Evolutionary conservation across 2,329 filamentous ascomycete species (phyloP).

Genomic region (Trichophyton equinum): DNA sequence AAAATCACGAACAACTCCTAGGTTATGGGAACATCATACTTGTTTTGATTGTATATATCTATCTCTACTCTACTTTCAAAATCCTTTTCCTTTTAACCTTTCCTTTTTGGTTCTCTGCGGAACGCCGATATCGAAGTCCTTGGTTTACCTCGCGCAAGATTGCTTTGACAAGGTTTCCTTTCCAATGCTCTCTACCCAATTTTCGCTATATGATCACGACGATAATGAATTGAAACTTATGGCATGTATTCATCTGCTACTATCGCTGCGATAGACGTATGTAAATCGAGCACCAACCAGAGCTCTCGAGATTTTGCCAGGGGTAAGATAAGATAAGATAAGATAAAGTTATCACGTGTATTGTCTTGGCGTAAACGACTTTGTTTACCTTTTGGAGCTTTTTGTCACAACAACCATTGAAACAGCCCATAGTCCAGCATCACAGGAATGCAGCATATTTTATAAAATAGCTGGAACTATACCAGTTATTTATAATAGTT

Average conservation of each 20-base stretch:
- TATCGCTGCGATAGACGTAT: background rate
- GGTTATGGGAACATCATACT: background rate
- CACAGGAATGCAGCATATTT: background rate
- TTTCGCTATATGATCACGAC: background rate
- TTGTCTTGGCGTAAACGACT: background rate
- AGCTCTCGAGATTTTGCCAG: background rate
- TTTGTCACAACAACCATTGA: background rate
- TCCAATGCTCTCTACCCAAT: background rate
- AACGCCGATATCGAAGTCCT: background rate
- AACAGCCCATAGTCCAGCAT: background rate
- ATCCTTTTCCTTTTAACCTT: slow-evolving; percentile 6
- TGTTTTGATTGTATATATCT: slow-evolving; percentile 8
- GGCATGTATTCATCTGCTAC: background rate
- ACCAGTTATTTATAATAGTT: background rate
- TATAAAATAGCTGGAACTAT: background rate
- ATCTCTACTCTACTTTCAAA: slow-evolving; percentile 13
- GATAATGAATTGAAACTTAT: background rate
- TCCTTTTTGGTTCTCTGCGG: background rate
- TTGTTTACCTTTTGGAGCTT: background rate
- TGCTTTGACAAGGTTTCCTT: background rate
- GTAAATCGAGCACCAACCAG: background rate
- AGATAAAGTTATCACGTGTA: background rate
- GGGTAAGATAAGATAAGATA: background rate
- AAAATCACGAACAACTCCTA: background rate
- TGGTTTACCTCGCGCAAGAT: background rate